Percentiles rank a stretch among this genome's conserved stretches.
Conservation (phyloP, 2,329 filamentous ascomycete genomes). For the Exophiala sp. region DNA sequence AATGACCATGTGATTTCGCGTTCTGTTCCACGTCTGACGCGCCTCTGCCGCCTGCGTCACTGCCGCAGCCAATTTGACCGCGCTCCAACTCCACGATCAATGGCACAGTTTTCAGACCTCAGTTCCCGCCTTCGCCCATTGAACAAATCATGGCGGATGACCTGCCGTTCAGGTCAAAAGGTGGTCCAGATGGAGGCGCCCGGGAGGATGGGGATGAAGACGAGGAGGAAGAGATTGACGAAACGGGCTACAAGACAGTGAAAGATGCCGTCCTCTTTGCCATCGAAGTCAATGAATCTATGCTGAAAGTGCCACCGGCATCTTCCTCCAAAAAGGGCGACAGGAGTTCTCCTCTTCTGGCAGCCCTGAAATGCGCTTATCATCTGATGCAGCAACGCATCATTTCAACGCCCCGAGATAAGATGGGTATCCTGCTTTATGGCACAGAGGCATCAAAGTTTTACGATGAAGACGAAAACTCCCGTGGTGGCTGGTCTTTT, state of each 20-base stretch:
- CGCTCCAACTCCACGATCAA: neutral
- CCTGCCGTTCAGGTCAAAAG: conserved; percentile 28
- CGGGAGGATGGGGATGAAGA: conserved; percentile 39
- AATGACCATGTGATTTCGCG: conserved; percentile 11
- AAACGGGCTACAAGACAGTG: conserved; percentile 70
- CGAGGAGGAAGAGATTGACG: conserved; percentile 45
- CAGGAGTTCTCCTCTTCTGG: conserved; percentile 69
- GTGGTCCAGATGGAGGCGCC: conserved; percentile 35
- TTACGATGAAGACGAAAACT: conserved; percentile 57
- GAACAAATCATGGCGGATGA: conserved; percentile 23
- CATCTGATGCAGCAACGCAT: conserved; percentile 97
- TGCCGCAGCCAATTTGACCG: neutral
- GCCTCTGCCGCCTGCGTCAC: conserved; percentile 4
- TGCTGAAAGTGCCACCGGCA: conserved; percentile 64
- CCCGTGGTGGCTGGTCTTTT: conserved; percentile 58
- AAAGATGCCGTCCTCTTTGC: conserved; percentile 99
- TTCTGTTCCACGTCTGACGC: conserved; percentile 1
- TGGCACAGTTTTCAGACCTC: neutral
- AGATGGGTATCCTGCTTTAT: conserved; percentile 93
- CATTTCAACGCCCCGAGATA: conserved; percentile 90
- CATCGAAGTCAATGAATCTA: conserved; percentile 83
- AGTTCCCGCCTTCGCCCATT: neutral
- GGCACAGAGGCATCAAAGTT: conserved; percentile 82
- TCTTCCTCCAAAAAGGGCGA: conserved; percentile 68
- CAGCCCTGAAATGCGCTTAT: conserved; percentile 89